These are phyloP conservation scores for Cercospora janseana DNA, from an alignment of 2,329 filamentous ascomycete species.

Conservation along the genomic window DNA sequence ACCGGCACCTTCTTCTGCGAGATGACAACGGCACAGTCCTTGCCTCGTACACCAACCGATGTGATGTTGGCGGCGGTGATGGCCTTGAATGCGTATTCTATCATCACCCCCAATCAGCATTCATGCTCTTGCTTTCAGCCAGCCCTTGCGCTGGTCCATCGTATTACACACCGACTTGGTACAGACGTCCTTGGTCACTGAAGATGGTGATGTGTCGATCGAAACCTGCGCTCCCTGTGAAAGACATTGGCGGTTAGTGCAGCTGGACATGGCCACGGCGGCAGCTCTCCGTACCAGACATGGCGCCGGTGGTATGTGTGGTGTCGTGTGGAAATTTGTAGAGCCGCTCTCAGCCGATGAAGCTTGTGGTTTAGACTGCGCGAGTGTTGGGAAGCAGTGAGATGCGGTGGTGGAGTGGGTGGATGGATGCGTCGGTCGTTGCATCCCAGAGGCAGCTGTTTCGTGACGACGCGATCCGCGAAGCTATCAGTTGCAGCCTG, in stretches of 20 bases:
- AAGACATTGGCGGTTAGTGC: constrained; percentile 21
- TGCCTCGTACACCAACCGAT: constrained; percentile 91
- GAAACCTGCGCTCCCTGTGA: constrained; percentile 77
- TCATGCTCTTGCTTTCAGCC: constrained; percentile 4
- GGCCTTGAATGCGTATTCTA: constrained; percentile 99
- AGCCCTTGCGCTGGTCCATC: background rate
- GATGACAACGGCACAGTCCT: constrained; percentile 93
- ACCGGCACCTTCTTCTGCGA: constrained; percentile 99
- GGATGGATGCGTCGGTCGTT: constrained; percentile 5
- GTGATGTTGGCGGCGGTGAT: constrained; percentile 99
- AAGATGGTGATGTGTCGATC: constrained; percentile 99
- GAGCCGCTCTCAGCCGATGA: background rate
- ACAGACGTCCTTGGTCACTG: constrained; percentile 95
- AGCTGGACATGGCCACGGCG: constrained; percentile 4
- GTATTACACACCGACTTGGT: constrained; percentile 88
- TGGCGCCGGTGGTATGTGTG: constrained; percentile 25
- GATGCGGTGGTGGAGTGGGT: constrained; percentile 2
- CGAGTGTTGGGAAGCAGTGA: background rate
- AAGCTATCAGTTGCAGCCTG: constrained; percentile 4
- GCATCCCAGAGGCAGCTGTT: constrained; percentile 3
- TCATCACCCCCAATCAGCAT: constrained; percentile 25
- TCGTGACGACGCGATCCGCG: constrained; percentile 11
- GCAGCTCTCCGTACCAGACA: constrained; percentile 32
- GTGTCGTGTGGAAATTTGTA: background rate
- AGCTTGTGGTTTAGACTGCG: background rate